These are phyloP conservation scores for Yarrowia osloensis DNA, from an alignment of 805 yeast genomes.

Conservation along the genomic window DNA sequence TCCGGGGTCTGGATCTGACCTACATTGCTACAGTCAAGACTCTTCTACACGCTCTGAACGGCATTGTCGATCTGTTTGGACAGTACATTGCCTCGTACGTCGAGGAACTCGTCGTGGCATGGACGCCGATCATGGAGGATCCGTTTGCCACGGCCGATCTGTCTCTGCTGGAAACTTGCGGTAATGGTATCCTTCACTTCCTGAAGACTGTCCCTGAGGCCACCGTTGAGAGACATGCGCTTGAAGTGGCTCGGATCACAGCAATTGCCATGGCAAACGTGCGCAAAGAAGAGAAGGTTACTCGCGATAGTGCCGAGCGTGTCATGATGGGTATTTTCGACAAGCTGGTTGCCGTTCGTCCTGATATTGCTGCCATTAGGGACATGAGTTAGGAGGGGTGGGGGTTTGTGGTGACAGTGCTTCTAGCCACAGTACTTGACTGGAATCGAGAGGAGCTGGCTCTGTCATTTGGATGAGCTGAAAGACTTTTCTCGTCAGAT, in stretches of 20 bases:
- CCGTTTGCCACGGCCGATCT: constrained; percentile 20
- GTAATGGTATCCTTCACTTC: constrained; percentile 4
- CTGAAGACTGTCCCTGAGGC: not conserved
- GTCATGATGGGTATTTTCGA: not conserved
- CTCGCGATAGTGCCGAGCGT: not conserved
- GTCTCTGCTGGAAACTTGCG: not conserved
- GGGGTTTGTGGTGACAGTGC: too few species aligned
- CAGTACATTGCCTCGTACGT: not conserved
- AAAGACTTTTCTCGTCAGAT: too few species aligned
- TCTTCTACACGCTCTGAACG: not conserved
- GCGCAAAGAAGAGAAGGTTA: not conserved
- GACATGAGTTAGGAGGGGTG: too few species aligned
- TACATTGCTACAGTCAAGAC: constrained; percentile 6
- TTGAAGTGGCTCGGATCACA: not conserved
- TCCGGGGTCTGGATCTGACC: constrained; percentile 1
- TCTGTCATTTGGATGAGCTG: too few species aligned
- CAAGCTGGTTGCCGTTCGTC: not conserved
- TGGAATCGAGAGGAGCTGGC: too few species aligned
- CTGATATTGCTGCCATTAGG: not conserved
- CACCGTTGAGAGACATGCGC: not conserved
- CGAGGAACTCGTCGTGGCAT: not conserved
- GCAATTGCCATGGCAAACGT: not conserved
- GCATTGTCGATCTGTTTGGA: constrained; percentile 11
- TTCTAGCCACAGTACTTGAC: too few species aligned
- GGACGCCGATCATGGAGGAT: constrained; percentile 21